Conservation (phyloP, 2,329 filamentous ascomycete genomes). For the Pseudogymnoascus verrucosus region DNA sequence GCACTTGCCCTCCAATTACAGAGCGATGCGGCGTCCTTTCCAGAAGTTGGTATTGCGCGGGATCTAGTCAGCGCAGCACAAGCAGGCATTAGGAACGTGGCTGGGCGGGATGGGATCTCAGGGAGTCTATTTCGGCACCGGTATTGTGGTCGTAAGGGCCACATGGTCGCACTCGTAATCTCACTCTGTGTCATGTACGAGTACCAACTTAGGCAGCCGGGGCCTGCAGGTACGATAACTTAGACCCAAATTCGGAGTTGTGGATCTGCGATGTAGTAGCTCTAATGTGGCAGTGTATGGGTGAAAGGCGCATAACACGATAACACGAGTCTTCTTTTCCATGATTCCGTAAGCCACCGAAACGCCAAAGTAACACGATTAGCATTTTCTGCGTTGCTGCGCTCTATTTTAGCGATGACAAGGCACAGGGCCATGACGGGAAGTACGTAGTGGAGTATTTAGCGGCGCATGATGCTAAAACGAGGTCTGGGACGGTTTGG, state of each 20-base stretch:
- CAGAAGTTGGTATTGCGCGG: not conserved
- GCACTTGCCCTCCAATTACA: not conserved
- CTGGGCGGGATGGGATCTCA: constrained; percentile 3
- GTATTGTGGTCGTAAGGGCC: not conserved
- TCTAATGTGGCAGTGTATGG: constrained; percentile 7
- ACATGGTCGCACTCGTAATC: not conserved
- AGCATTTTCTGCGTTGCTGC: not conserved
- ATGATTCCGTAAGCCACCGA: constrained; percentile 6
- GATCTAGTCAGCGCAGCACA: constrained; percentile 2
- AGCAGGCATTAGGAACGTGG: constrained; percentile 4
- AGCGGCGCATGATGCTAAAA: constrained; percentile 7
- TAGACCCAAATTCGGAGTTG: constrained; percentile 1
- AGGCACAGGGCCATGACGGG: not conserved
- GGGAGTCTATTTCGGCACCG: constrained; percentile 4
- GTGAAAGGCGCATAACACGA: not conserved
- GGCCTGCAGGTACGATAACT: constrained; percentile 5
- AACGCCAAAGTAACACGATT: not conserved
- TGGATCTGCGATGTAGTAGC: not conserved
- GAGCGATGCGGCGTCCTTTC: not conserved
- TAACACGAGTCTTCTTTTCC: not conserved
- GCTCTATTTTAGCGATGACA: constrained; percentile 8
- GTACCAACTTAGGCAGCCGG: not conserved
- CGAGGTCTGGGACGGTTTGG: not conserved
- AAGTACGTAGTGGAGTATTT: not conserved
- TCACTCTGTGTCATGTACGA: not conserved